A percentile compares a stretch with the other conserved stretches of the same genome.
Conservation (phyloP, 345 rosid genomes). For the Citrus mangshanensis region DNA sequence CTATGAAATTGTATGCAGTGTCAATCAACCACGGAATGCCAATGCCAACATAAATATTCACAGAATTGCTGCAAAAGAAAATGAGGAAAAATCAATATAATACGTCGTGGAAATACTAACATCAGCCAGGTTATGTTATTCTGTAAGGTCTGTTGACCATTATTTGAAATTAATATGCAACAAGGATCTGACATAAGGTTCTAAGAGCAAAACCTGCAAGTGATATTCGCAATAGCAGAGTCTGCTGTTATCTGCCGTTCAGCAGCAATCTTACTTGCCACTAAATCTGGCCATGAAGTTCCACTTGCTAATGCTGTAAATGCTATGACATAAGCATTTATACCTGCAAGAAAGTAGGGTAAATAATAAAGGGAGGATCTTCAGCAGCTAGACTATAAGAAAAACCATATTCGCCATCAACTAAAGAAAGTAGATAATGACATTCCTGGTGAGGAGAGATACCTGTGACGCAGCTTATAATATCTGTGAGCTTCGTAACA, state of each 20-base stretch:
- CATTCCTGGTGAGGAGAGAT: slow-evolving; percentile 2
- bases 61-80: slow-evolving; percentile 62
- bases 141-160: background rate
- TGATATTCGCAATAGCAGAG: slow-evolving; percentile 96
- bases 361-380: background rate
- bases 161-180: background rate
- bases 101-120: background rate
- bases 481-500: slow-evolving; percentile 70
- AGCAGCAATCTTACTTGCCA: slow-evolving; percentile 96
- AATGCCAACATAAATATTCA: slow-evolving; percentile 88
- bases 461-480: slow-evolving; percentile 96
- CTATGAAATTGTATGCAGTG: slow-evolving; percentile 74
- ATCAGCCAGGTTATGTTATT: too few species aligned
- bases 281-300: slow-evolving; percentile 97
- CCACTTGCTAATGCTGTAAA: slow-evolving; percentile 91
- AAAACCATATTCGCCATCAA: slow-evolving; percentile 6
- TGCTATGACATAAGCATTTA: slow-evolving; percentile 90
- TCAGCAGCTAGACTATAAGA: slow-evolving; percentile 2
- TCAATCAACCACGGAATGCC: slow-evolving; percentile 95
- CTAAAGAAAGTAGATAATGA: slow-evolving; percentile 2
- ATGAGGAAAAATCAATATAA: background rate
- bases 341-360: slow-evolving; percentile 41
- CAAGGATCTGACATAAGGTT: background rate
- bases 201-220: slow-evolving; percentile 63
- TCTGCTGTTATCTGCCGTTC: slow-evolving; percentile 92